Base-by-base conservation (phyloP, 139 green algal species). In the Penium margaritaceum region DNA sequence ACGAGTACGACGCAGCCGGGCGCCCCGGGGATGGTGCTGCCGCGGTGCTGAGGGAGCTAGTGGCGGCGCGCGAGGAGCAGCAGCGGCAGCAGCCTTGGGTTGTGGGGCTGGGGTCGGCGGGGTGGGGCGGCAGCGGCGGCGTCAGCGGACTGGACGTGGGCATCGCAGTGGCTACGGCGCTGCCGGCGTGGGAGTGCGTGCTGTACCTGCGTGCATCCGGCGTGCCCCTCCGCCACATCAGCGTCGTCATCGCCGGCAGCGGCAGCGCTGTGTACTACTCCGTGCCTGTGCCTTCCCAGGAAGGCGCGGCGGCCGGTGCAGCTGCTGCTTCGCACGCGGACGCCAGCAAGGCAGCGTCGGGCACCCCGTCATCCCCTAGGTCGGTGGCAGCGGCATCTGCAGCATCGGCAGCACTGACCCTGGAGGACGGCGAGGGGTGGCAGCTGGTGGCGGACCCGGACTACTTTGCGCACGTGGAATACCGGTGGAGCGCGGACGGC, bases 211-310 rank as follows among this genome's bases (percentile, higher is more conserved):
- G 39, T 1, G 17, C 55, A 1, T 61, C 55, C 24, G 82, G 76
- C 29, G 29, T 84, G 19, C 17, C 36, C 47, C 63, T 78, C 2
- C 1, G 6, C 15, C 53, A 81, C 4, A 46, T 91, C 15, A 83
- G 84, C 80, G 83, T 88, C 61, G 27, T 87, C 15, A 77, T 88
- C 27, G 84, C 75, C n/a, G 80, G 84, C 53, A 84, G 82, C 44
- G 67, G 68, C 12, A 76, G 85, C 66, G 60, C 88, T 70, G 85
- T 89, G 81, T 83, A 82, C 37, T 74, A 73, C 37, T 29, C 53
- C 1, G 12, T n/a, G 17, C 64, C 46, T 6, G 53, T 19, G 15
- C n/a, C 53, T 35, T 55, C 38, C 5, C 34, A 64, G 46, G 24
- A 30, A 43, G 32, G 38, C 34, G 32, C 33, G 19, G n/a, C 12